A percentile compares a stretch with the other conserved stretches of the same genome.
Conservation (phyloP, 345 rosid species). For the Arabidopsis thaliana region TAIR10.1 NC_003071.7:6242001-6242500, state of each 20-base stretch:
- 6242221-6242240: constrained; percentile 27
- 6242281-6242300: constrained; percentile 36
- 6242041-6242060: constrained; percentile 44
- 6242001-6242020: constrained; percentile 44
- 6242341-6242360: constrained; percentile 33
- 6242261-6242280: constrained; percentile 29
- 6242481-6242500: background rate
- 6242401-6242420: constrained; percentile 2
- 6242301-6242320: constrained; percentile 24
- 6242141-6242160: constrained; percentile 28
- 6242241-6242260: constrained; percentile 27
- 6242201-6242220: constrained; percentile 30
- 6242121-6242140: constrained; percentile 32
- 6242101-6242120: constrained; percentile 28
- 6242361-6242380: constrained; percentile 33
- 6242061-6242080: constrained; percentile 41
- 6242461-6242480: constrained; percentile 1
- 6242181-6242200: constrained; percentile 43
- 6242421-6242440: constrained; percentile 13
- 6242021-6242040: constrained; percentile 37
- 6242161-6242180: background rate
- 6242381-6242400: constrained; percentile 13
- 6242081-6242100: constrained; percentile 36
- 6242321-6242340: constrained; percentile 34
- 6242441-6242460: background rate